Evolutionary conservation across 257 asterid species (phyloP), one percentile per base, ranked within the genome.

Genomic region (Solanum peruvianum): DNA sequence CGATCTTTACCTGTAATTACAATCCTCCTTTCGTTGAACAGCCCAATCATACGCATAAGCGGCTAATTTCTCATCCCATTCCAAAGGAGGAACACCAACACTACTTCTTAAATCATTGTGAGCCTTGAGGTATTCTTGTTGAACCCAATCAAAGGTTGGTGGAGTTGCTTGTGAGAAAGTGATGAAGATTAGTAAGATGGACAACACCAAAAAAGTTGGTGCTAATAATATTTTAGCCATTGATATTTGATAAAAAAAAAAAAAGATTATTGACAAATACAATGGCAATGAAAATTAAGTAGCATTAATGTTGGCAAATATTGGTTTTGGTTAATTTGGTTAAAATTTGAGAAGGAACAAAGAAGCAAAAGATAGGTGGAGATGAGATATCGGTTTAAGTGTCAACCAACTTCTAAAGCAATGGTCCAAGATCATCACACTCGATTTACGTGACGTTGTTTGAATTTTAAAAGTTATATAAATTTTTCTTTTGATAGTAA

Each of bases 21-120:
- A 85, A 21, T 85, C 87, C 2, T 33, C 62, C 27, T 35, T 47
- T 2, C 83, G 71, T 14, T 21, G 45, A 41, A 21, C 41, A 7
- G 83, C 83, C 83, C 72, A 85, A 44, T 71, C 83, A 7, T 21
- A 31, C 6, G 83, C 64, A 23, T 47, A 71, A 18, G 78, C 31
- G 49, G 87, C 72, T 5, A 85, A 77, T 8, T 39, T 85, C 16
- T 49, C 71, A 44, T 85, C 87, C 87, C 87, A 85, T 85, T 85
- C 18, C 83, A 71, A 71, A 18, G 83, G 83, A 31, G 87, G 87
- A 77, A 77, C 78, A 44, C 87, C 87, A n/a, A 85, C 87, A 56
- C 69, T 85, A 0, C 49, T 62, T 60, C 87, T 39, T n/a, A 85
- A 1, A 49, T 42, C 23, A 45, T 85, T 85, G 27, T 71, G 87